These are phyloP conservation scores for maize (Zea mays) DNA, from an alignment of 176 grass and related monocot species.

Conservation along the genomic window Zm-B73-REFERENCE-NAM-5.0 NC_050100.1:192791501-192792000, in stretches of 20 bases:
- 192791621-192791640: slow-evolving; percentile 51
- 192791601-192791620: slow-evolving; percentile 42
- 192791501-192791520: slow-evolving; percentile 72
- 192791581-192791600: slow-evolving; percentile 49
- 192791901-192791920: slow-evolving; percentile 59
- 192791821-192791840: slow-evolving; percentile 67
- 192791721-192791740: slow-evolving; percentile 96
- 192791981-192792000: slow-evolving; percentile 58
- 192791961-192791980: slow-evolving; percentile 61
- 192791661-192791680: slow-evolving; percentile 67
- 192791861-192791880: slow-evolving; percentile 59
- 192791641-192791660: slow-evolving; percentile 54
- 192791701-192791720: slow-evolving; percentile 96
- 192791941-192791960: slow-evolving; percentile 51
- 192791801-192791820: slow-evolving; percentile 46
- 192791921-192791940: slow-evolving; percentile 51
- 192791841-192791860: slow-evolving; percentile 68
- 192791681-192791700: slow-evolving; percentile 96
- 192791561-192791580: slow-evolving; percentile 53
- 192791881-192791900: slow-evolving; percentile 50
- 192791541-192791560: slow-evolving; percentile 56
- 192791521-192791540: slow-evolving; percentile 46
- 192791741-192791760: slow-evolving; percentile 95
- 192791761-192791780: slow-evolving; percentile 92
- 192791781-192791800: slow-evolving; percentile 65